phyloP scores from a whole-genome alignment of 495 filamentous ascomycete species.

The Aspergillus taichungensis region DNA sequence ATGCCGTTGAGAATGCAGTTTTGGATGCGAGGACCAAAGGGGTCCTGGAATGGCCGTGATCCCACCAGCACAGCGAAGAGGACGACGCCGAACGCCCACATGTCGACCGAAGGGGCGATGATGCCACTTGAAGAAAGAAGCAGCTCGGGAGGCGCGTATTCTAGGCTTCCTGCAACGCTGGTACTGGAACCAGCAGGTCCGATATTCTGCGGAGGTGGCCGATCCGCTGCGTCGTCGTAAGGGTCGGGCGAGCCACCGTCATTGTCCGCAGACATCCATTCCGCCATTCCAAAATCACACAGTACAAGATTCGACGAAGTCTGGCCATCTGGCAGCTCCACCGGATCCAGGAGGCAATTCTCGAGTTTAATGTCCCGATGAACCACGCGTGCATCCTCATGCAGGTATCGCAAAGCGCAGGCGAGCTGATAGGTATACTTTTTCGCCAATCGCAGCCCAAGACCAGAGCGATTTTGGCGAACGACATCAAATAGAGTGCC shows the following conservation, averaged over 20 bases:
- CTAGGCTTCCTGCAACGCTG: slow-evolving; percentile 52
- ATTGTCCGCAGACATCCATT: slow-evolving; percentile 53
- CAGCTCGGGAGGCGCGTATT: slow-evolving; percentile 57
- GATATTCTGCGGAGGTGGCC: slow-evolving; percentile 39
- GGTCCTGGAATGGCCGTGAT: slow-evolving; percentile 58
- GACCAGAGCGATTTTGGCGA: slow-evolving; percentile 48
- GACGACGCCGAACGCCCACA: slow-evolving; percentile 68
- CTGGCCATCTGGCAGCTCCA: slow-evolving; percentile 35
- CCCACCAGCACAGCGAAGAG: slow-evolving; percentile 55
- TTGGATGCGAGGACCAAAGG: slow-evolving; percentile 49
- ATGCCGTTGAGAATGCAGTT: slow-evolving; percentile 53
- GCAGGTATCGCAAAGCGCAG: slow-evolving; percentile 60
- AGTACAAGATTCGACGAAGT: slow-evolving; percentile 50
- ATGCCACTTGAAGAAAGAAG: slow-evolving; percentile 40
- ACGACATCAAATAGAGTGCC: slow-evolving; percentile 66
- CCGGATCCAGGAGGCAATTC: slow-evolving; percentile 62
- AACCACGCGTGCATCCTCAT: slow-evolving; percentile 62
- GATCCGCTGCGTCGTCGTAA: slow-evolving; percentile 39
- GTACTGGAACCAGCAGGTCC: slow-evolving; percentile 50
- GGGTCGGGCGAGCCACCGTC: slow-evolving; percentile 41
- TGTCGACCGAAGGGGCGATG: slow-evolving; percentile 50
- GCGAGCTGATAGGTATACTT: slow-evolving; percentile 62
- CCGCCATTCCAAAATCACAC: slow-evolving; percentile 70
- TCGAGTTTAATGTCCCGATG: slow-evolving; percentile 73
- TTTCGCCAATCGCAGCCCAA: slow-evolving; percentile 44